Conservation (phyloP, 2,329 filamentous ascomycete genomes). For the Thermoascus crustaceus region DNA sequence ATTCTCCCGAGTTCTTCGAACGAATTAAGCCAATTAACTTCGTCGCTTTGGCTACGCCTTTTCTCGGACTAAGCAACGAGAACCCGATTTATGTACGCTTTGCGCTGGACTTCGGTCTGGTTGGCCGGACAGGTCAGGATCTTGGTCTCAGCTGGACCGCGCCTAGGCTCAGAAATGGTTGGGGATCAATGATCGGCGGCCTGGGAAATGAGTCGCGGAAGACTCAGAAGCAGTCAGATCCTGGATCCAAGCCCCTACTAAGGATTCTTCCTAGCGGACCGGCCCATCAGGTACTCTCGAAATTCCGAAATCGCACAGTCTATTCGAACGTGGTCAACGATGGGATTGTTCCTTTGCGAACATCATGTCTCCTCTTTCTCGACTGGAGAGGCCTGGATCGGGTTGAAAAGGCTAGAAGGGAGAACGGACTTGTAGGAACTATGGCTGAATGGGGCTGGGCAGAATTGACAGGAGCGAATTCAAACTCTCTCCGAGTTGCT, state of each 20-base stretch:
- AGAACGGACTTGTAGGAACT: constrained; percentile 86
- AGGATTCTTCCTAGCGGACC: constrained; percentile 86
- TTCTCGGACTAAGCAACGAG: constrained; percentile 89
- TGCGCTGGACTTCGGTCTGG: constrained; percentile 88
- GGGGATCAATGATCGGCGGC: constrained; percentile 78
- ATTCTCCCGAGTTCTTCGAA: constrained; percentile 84
- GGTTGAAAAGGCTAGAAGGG: constrained; percentile 87
- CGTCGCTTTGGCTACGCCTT: constrained; percentile 76
- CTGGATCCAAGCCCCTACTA: constrained; percentile 79
- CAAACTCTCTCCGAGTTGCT: constrained; percentile 44
- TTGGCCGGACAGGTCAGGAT: constrained; percentile 93
- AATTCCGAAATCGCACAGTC: constrained; percentile 82
- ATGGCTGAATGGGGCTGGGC: constrained; percentile 92
- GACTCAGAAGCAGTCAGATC: constrained; percentile 53
- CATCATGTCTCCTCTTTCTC: constrained; percentile 90
- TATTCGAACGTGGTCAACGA: constrained; percentile 98
- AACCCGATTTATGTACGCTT: constrained; percentile 97
- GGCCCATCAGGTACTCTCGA: constrained; percentile 75
- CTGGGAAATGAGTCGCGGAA: constrained; percentile 55
- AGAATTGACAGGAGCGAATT: constrained; percentile 67
- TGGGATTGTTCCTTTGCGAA: constrained; percentile 88
- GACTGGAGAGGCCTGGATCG: constrained; percentile 92
- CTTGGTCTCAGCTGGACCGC: constrained; percentile 90
- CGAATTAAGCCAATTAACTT: constrained; percentile 84
- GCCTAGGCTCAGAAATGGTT: constrained; percentile 75